These are phyloP conservation scores for Carallia pectinifolia DNA, from an alignment of 345 rosid species.

Conservation along the genomic window DNA sequence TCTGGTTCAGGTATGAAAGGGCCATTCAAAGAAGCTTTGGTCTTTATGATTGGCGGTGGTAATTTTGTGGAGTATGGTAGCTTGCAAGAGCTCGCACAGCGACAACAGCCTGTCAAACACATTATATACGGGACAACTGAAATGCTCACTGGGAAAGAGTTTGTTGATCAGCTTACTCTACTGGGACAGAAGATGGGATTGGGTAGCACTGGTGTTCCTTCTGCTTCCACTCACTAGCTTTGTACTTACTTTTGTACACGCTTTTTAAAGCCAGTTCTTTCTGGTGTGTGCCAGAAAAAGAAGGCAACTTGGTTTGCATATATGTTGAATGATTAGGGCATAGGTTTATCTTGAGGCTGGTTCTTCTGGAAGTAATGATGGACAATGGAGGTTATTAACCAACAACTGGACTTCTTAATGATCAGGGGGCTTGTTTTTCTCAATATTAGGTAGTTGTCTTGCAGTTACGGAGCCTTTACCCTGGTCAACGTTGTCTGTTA, in stretches of 20 bases:
- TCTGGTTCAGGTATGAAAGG: constrained; percentile 60
- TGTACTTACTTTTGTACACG: constrained; percentile 5
- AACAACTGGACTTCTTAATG: too few species aligned
- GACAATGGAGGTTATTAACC: too few species aligned
- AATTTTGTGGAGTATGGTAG: constrained; percentile 92
- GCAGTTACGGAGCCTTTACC: too few species aligned
- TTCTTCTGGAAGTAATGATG: too few species aligned
- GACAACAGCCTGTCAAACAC: constrained; percentile 79
- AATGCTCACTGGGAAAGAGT: constrained; percentile 82
- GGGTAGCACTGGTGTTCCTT: constrained; percentile 36
- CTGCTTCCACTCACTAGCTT: constrained; percentile 18
- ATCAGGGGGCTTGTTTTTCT: too few species aligned
- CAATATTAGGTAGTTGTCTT: too few species aligned
- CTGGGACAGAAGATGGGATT: constrained; percentile 98
- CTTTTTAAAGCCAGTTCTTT: neutral
- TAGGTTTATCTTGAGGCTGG: too few species aligned
- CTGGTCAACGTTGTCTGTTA: too few species aligned
- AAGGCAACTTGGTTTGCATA: neutral
- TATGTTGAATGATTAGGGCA: too few species aligned
- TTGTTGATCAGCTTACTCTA: constrained; percentile 79
- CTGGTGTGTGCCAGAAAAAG: too few species aligned
- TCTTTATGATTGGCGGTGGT: constrained; percentile 97
- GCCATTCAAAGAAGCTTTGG: constrained; percentile 93
- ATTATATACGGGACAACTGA: constrained; percentile 93
- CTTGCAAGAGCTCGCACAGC: constrained; percentile 84